phyloP scores from a whole-genome alignment of 2,329 filamentous ascomycete genomes.

The Fusarium subglutinans region DNA sequence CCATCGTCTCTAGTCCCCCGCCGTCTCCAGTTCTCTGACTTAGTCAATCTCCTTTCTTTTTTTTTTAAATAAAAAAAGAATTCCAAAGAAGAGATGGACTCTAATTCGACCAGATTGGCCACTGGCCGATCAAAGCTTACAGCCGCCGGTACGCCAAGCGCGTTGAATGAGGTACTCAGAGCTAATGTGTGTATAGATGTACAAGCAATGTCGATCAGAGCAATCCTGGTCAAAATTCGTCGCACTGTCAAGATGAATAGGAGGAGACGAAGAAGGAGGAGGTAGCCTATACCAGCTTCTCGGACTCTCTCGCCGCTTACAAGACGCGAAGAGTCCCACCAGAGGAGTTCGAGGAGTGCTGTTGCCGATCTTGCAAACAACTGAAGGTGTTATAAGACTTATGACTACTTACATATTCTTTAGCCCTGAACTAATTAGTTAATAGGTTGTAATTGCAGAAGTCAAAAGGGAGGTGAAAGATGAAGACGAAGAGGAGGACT shows the following conservation, averaged over 20 bases:
- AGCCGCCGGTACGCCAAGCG: neutral
- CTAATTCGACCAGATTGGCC: rapidly evolving
- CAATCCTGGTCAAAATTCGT: neutral
- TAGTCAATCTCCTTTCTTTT: rapidly evolving
- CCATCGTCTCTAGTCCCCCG: rapidly evolving
- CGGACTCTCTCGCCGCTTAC: rapidly evolving
- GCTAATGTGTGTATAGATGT: neutral
- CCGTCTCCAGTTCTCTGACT: neutral
- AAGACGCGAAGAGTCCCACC: neutral
- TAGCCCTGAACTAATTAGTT: neutral
- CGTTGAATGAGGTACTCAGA: no score
- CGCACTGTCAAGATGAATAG: neutral
- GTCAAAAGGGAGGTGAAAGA: neutral
- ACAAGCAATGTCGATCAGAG: neutral
- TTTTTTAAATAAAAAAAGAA: no score
- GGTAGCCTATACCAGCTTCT: rapidly evolving
- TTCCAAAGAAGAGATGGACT: neutral
- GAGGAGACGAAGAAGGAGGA: neutral
- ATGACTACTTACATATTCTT: no score
- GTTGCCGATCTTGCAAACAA: neutral
- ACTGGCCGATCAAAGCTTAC: rapidly evolving
- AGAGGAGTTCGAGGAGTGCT: no score
- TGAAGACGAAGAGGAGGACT: neutral
- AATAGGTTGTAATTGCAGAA: no score
- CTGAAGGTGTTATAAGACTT: neutral